Evolutionary conservation across 1,284 basidiomycete genomes (phyloP).

Genomic region (Marasmius tenuissimus): DNA sequence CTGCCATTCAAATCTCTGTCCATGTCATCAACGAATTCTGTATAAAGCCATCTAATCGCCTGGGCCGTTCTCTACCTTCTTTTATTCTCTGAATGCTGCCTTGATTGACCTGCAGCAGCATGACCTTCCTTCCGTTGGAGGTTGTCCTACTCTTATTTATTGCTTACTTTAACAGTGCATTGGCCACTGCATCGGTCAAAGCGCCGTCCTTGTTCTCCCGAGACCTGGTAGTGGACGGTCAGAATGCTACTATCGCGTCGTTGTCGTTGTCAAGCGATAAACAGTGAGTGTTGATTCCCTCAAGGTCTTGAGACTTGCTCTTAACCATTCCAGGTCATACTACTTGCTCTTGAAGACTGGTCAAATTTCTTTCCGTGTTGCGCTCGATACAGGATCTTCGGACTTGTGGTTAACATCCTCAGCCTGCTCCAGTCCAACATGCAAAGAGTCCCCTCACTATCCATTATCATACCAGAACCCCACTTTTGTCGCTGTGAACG

Average conservation of each 20-base stretch:
- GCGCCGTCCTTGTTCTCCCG: slow-evolving; percentile 16
- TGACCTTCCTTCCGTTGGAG: background rate
- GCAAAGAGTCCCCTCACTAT: slow-evolving; percentile 60
- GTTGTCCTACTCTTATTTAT: background rate
- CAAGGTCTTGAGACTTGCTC: background rate
- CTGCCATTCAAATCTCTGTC: too few relatives aligned
- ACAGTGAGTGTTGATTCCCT: slow-evolving; percentile 36
- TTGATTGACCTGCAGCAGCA: background rate
- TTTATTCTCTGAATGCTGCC: background rate
- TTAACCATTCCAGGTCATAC: slow-evolving; percentile 51
- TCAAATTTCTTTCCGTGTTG: slow-evolving; percentile 64
- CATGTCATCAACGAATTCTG: background rate
- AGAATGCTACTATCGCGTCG: slow-evolving; percentile 29
- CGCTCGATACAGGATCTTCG: slow-evolving; percentile 75
- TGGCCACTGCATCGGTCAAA: background rate
- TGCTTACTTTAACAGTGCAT: background rate
- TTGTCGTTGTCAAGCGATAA: slow-evolving; percentile 45
- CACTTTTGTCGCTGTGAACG: slow-evolving; percentile 59
- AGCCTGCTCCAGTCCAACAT: slow-evolving; percentile 52
- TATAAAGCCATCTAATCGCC: background rate
- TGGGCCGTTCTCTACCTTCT: background rate
- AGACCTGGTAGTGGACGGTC: slow-evolving; percentile 26
- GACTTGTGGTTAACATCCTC: slow-evolving; percentile 74
- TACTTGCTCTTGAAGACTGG: slow-evolving; percentile 61
- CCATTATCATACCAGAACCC: slow-evolving; percentile 65